phyloP scores from a whole-genome alignment of 257 asterid genomes.

The Salvia rosmarinus region DNA sequence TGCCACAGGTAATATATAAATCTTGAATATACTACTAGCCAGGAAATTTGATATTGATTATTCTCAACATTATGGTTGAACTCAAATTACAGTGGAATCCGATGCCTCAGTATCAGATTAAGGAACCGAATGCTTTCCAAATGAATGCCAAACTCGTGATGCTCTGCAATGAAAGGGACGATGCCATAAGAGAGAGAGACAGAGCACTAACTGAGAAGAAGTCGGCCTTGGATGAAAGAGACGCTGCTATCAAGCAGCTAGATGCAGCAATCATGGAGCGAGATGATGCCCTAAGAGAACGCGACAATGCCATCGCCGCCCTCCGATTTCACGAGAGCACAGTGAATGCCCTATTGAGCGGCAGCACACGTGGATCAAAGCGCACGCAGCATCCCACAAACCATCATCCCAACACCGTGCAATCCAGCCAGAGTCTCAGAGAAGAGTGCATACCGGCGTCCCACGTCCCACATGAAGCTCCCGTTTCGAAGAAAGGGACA shows the following conservation, averaged over 20 bases:
- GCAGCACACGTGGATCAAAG: conserved; percentile 47
- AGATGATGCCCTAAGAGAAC: conserved; percentile 67
- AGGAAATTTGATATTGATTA: neutral
- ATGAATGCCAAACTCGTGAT: conserved; percentile 55
- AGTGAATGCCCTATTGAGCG: conserved; percentile 41
- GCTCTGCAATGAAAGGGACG: conserved; percentile 61
- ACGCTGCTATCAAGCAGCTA: conserved; percentile 59
- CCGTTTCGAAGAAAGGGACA: conserved; percentile 32
- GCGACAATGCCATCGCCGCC: conserved; percentile 83
- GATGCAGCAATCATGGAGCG: conserved; percentile 63
- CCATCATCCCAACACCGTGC: conserved; percentile 35
- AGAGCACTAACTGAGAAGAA: conserved; percentile 60
- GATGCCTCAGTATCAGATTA: conserved; percentile 54
- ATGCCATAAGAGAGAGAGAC: conserved; percentile 68
- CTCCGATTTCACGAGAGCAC: conserved; percentile 78
- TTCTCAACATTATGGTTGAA: neutral
- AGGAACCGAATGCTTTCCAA: conserved; percentile 52
- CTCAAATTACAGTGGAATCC: conserved; percentile 55
- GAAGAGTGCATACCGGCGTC: conserved; percentile 43
- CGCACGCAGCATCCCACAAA: conserved; percentile 40
- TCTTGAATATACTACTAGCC: conserved; percentile 7
- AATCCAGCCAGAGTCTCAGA: conserved; percentile 38
- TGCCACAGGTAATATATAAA: conserved; percentile 45
- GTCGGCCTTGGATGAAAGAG: conserved; percentile 56
- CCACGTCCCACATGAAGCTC: conserved; percentile 45